Evolutionary conservation across 1,139 yeast genomes (phyloP).

Genomic region (Sugiyamaella castrensis): DNA sequence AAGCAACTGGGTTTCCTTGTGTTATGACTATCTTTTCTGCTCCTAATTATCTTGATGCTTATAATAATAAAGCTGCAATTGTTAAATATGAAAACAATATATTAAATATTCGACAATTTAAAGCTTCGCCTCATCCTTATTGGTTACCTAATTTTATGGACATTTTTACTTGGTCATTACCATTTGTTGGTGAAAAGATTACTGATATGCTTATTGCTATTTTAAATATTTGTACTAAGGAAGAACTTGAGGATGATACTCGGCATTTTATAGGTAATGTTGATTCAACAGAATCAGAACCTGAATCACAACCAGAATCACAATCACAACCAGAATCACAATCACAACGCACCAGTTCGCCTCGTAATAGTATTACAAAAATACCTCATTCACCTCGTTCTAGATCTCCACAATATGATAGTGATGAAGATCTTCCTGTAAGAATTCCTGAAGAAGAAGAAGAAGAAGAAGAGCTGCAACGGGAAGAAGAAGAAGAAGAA

Average conservation of each 20-base stretch:
- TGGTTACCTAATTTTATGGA: slow-evolving; percentile 98
- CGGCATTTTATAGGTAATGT: slow-evolving; percentile 31
- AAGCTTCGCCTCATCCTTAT: slow-evolving; percentile 91
- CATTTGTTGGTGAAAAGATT: slow-evolving; percentile 94
- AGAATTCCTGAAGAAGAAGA: slow-evolving; percentile 11
- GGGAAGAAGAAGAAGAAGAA: slow-evolving; percentile 3
- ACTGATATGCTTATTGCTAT: slow-evolving; percentile 92
- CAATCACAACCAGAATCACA: not conserved
- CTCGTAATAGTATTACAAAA: slow-evolving; percentile 8
- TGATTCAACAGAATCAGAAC: slow-evolving; percentile 2
- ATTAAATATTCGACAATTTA: slow-evolving; percentile 94
- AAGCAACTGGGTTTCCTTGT: slow-evolving; percentile 88
- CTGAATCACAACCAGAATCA: too few relatives aligned
- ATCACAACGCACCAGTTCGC: not conserved
- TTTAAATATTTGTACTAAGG: slow-evolving; percentile 91
- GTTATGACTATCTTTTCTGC: slow-evolving; percentile 92
- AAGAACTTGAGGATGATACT: slow-evolving; percentile 80
- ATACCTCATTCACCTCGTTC: slow-evolving; percentile 5
- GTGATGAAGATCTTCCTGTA: slow-evolving; percentile 12
- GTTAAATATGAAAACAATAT: slow-evolving; percentile 84
- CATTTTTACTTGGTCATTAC: slow-evolving; percentile 95
- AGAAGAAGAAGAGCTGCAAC: slow-evolving; percentile 3
- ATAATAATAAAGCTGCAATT: slow-evolving; percentile 95
- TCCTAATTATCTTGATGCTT: slow-evolving; percentile 90
- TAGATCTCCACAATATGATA: slow-evolving; percentile 1